Evolutionary conservation across 2,329 filamentous ascomycete genomes (phyloP).

Genomic region (Phaeomoniella chlamydospora): DNA sequence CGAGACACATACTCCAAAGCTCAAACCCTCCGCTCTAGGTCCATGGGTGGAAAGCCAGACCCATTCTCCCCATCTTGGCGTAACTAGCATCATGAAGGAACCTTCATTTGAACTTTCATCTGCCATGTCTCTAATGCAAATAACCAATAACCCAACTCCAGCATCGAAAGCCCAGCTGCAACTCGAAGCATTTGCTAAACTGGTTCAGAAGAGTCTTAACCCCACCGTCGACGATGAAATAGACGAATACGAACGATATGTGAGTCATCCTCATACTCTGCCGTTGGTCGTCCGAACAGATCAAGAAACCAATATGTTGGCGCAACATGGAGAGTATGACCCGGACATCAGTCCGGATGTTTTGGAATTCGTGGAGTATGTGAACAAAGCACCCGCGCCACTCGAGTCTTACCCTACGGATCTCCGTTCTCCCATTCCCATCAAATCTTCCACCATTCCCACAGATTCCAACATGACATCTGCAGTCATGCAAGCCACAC

Average conservation of each 20-base stretch:
- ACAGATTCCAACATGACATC: too few relatives aligned
- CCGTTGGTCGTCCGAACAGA: conserved; percentile 45
- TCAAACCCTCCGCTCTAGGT: conserved; percentile 15
- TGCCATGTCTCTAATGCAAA: conserved; percentile 5
- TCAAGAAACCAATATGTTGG: neutral
- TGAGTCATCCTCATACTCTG: conserved; percentile 76
- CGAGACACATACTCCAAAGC: conserved; percentile 9
- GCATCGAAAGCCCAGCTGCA: conserved; percentile 76
- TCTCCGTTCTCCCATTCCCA: neutral
- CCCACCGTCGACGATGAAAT: conserved; percentile 67
- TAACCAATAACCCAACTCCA: conserved; percentile 50
- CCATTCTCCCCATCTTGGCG: conserved; percentile 16
- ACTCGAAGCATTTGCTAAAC: conserved; percentile 48
- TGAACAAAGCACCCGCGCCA: conserved; percentile 36
- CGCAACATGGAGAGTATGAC: conserved; percentile 7
- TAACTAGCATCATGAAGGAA: conserved; percentile 44
- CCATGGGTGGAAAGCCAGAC: conserved; percentile 17
- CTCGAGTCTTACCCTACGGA: conserved; percentile 1
- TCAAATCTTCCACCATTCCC: too few relatives aligned
- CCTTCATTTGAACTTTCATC: conserved; percentile 16
- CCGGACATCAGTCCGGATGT: conserved; percentile 16
- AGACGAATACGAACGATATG: conserved; percentile 77
- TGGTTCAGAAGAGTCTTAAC: conserved; percentile 73
- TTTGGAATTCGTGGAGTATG: conserved; percentile 66
- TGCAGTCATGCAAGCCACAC: too few relatives aligned